Conservation (phyloP, 352 stramenopile species). For the Globisporangium carolinianum region DNA sequence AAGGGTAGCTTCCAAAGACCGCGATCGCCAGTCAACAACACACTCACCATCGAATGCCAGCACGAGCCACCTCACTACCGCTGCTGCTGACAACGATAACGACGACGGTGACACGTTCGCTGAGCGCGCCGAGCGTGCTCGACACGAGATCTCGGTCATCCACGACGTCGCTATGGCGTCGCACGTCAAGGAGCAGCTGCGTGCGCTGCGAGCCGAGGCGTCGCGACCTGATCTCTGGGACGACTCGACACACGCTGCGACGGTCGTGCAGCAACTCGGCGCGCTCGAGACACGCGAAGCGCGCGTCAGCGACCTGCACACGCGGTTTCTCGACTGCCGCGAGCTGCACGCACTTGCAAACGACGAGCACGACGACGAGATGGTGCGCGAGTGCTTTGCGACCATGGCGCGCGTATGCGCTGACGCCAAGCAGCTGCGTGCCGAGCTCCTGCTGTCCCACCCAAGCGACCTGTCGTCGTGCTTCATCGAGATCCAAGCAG, state of each 20-base stretch:
- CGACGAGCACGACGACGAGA: slow-evolving; percentile 47
- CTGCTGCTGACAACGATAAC: neutral
- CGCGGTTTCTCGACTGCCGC: slow-evolving; percentile 55
- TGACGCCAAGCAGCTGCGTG: slow-evolving; percentile 43
- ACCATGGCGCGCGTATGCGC: slow-evolving; percentile 28
- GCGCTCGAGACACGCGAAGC: slow-evolving; percentile 42
- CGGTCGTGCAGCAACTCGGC: slow-evolving; percentile 52
- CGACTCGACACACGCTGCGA: slow-evolving; percentile 42
- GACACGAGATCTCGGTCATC: slow-evolving; percentile 38
- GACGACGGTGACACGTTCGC: slow-evolving; percentile 26
- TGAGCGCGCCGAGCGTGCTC: slow-evolving; percentile 23
- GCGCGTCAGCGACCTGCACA: slow-evolving; percentile 27
- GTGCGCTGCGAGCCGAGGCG: slow-evolving; percentile 33
- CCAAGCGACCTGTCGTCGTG: slow-evolving; percentile 55
- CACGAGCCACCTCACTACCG: neutral
- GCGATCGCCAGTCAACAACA: neutral
- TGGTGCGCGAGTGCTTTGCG: slow-evolving; percentile 43
- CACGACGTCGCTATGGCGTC: slow-evolving; percentile 35
- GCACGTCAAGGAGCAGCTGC: slow-evolving; percentile 34
- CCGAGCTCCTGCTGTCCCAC: slow-evolving; percentile 53
- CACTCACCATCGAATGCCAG: neutral
- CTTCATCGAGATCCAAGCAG: slow-evolving; percentile 77
- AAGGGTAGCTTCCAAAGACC: slow-evolving; percentile 1
- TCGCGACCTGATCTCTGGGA: slow-evolving; percentile 49
- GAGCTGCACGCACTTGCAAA: slow-evolving; percentile 47